These are phyloP conservation scores for Ustilaginoidea virens DNA, from an alignment of 2,329 filamentous ascomycete genomes.

Conservation along the genomic window DNA sequence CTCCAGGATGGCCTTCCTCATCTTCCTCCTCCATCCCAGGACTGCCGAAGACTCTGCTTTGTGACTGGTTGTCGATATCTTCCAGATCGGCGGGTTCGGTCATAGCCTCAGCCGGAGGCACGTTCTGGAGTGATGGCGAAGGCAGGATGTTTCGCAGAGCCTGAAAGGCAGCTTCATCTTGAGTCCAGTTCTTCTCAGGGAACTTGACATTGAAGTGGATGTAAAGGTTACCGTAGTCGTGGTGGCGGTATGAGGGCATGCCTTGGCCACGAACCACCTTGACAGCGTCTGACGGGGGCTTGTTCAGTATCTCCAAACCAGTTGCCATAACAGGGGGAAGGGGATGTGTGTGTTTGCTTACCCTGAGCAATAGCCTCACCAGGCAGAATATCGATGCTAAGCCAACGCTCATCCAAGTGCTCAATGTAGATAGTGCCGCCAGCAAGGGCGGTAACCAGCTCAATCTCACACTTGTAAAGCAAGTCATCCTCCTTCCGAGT, in stretches of 20 bases:
- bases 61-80: conserved; percentile 56
- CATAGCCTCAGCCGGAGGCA: conserved; percentile 74
- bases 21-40: conserved; percentile 53
- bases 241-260: conserved; percentile 92
- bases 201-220: conserved; percentile 98
- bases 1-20: conserved; percentile 62
- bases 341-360: too few species aligned
- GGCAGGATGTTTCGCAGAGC: conserved; percentile 78
- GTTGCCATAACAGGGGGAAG: too few species aligned
- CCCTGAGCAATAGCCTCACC: conserved; percentile 90
- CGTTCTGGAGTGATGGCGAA: conserved; percentile 41
- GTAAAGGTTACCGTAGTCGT: conserved; percentile 91
- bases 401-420: conserved; percentile 94
- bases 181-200: conserved; percentile 61
- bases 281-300: conserved; percentile 55
- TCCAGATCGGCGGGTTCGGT: conserved; percentile 79
- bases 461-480: conserved; percentile 88
- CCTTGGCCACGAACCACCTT: conserved; percentile 94
- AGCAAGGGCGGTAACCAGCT: conserved; percentile 85
- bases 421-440: conserved; percentile 86
- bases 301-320: too few species aligned
- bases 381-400: conserved; percentile 81
- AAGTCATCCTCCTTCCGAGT: conserved; percentile 93
- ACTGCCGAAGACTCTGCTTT: conserved; percentile 53
- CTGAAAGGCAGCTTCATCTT: conserved; percentile 55